phyloP scores from a whole-genome alignment of 2,329 filamentous ascomycete species.

The Colletotrichum theobromicola region DNA sequence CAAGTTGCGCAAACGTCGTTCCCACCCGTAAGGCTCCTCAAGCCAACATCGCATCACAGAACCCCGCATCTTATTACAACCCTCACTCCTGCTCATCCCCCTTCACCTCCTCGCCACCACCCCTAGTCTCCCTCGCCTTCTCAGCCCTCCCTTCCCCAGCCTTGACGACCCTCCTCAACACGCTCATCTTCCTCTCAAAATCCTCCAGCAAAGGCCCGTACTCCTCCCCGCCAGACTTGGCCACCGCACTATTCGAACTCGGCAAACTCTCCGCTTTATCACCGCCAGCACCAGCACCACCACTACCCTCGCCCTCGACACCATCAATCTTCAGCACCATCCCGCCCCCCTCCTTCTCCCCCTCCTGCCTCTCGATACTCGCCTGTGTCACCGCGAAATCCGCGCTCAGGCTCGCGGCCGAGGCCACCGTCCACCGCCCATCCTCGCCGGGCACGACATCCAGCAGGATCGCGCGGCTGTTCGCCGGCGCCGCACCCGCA shows the following conservation, averaged over 20 bases:
- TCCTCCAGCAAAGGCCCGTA: constrained; percentile 58
- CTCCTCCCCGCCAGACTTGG: constrained; percentile 44
- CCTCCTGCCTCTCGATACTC: constrained; percentile 49
- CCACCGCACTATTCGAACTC: constrained; percentile 34
- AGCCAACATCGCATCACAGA: not conserved
- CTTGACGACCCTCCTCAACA: constrained; percentile 59
- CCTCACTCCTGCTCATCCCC: constrained; percentile 25
- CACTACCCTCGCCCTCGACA: constrained; percentile 37
- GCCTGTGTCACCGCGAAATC: constrained; percentile 70
- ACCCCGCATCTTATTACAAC: not conserved
- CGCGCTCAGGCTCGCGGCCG: constrained; percentile 74
- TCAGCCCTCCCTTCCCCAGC: constrained; percentile 41
- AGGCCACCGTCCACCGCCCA: constrained; percentile 60
- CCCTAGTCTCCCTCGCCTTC: not conserved
- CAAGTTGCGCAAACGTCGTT: fast-evolving
- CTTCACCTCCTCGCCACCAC: constrained; percentile 3
- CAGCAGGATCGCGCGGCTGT: constrained; percentile 57
- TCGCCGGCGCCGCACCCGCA: constrained; percentile 24
- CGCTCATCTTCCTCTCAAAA: constrained; percentile 62
- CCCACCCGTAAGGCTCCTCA: not conserved
- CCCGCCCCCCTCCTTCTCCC: constrained; percentile 19
- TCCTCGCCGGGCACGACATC: constrained; percentile 53
- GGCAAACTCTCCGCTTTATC: constrained; percentile 5
- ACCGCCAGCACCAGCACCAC: constrained; percentile 18
- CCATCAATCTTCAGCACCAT: constrained; percentile 71